phyloP scores from a whole-genome alignment of 805 yeast species.

The Schizosaccharomyces cryophilus region DNA sequence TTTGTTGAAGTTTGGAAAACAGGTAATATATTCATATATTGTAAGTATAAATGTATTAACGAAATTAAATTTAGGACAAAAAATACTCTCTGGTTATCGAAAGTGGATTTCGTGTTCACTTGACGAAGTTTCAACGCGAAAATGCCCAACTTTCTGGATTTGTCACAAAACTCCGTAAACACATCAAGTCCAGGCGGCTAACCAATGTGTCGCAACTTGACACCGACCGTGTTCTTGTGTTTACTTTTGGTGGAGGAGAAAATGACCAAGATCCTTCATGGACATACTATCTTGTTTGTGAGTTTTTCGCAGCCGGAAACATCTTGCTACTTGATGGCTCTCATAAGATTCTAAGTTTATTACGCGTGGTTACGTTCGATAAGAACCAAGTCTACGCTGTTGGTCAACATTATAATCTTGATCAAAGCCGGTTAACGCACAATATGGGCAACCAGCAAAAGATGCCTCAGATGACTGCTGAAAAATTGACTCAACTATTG shows the following conservation, averaged over 20 bases:
- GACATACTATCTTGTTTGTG: conserved; percentile 41
- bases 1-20: conserved; percentile 46
- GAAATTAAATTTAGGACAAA: conserved; percentile 32
- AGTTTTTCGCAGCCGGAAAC: conserved; percentile 90
- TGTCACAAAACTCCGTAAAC: conserved; percentile 67
- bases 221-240: conserved; percentile 58
- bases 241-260: conserved; percentile 66
- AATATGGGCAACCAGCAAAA: conserved; percentile 21
- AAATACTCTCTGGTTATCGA: conserved; percentile 55
- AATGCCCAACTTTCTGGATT: conserved; percentile 67
- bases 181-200: conserved; percentile 54
- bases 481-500: not conserved
- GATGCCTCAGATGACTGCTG: conserved; percentile 12
- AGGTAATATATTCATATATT: not conserved
- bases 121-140: conserved; percentile 60
- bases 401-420: conserved; percentile 36
- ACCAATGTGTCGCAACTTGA: conserved; percentile 50
- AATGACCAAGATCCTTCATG: conserved; percentile 3
- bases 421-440: conserved; percentile 12
- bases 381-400: conserved; percentile 43
- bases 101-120: conserved; percentile 61
- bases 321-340: conserved; percentile 51
- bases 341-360: conserved; percentile 41
- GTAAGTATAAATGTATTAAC: not conserved
- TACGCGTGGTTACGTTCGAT: conserved; percentile 50